Evolutionary conservation across 75 land plant genomes (phyloP), one percentile per base, ranked within the genome.

Genomic region (Cryptomeria japonica): DNA sequence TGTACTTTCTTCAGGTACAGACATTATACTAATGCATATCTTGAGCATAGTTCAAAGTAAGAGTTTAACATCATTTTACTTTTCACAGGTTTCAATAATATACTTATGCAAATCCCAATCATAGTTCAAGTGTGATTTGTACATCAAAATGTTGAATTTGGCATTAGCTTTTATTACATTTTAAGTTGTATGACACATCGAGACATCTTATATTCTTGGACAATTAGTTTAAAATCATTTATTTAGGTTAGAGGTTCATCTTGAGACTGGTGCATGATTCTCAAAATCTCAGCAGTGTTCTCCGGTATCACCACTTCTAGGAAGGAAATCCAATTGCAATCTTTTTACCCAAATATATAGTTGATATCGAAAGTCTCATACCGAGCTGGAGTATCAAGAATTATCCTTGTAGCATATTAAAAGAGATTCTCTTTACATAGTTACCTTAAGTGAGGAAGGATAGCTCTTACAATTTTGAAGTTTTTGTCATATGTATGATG

Each of bases 1-100:
- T 87, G 99, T 98, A 86, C 97, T 98, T 73, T 89, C 91, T 51
- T 94, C 96, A 89, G 99, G 99, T 92, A 70, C 34, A 36, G 1
- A 36, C 8, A 75, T 32, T 12, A 75, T 34, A 75, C 37, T 86
- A 38, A 32, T 79, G n/a, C 79, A 41, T 22, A n/a, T 82, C 32
- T 82, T n/a, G 82, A 22, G 70, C 31, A 64, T 28, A 64, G 9
- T 64, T 79, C 28, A 41, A 19, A 78, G 46, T 42, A 79, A 6
- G 82, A 39, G 28, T 79, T 79, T 41, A 25, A 41, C 82, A 64
- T 7, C 22, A 97, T 98, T 87, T 95, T 96, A 85, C 95, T 96
- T 64, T 89, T 89, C 42, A 94, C 94, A 88, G 99, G 99, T 92
- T 68, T 42, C 14, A 18, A 36, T 28, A 75, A 31, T 11, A 73